These are phyloP conservation scores for Pichia nanzhaoensis DNA, from an alignment of 805 yeast genomes.

Conservation along the genomic window DNA sequence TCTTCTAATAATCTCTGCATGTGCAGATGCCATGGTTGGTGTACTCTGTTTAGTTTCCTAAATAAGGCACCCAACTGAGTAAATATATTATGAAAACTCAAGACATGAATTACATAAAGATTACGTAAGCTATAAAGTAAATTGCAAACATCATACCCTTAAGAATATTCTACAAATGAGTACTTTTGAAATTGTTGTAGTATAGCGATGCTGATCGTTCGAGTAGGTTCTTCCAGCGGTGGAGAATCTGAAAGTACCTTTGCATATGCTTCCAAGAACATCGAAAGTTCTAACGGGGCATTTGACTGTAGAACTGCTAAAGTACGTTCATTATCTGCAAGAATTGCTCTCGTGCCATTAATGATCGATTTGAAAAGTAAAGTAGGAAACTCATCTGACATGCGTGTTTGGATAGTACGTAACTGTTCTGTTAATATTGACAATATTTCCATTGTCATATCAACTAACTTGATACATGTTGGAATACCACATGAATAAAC, in stretches of 20 bases:
- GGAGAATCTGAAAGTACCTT: slow-evolving; percentile 1
- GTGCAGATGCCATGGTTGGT: slow-evolving; percentile 11
- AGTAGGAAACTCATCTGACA: slow-evolving; percentile 6
- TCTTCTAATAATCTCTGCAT: slow-evolving; percentile 9
- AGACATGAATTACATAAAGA: not conserved
- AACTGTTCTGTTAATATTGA: slow-evolving; percentile 22
- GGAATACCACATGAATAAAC: slow-evolving; percentile 55
- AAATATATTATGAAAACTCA: not conserved
- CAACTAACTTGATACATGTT: slow-evolving; percentile 39
- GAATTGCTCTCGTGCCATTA: slow-evolving; percentile 6
- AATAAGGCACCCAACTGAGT: not conserved
- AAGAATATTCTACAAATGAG: not conserved
- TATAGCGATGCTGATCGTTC: not conserved
- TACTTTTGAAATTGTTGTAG: slow-evolving; percentile 2
- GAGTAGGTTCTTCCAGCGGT: slow-evolving; percentile 1
- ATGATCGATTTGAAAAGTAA: slow-evolving; percentile 11
- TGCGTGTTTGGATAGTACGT: slow-evolving; percentile 1
- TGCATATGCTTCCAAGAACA: slow-evolving; percentile 1
- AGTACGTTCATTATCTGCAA: slow-evolving; percentile 9
- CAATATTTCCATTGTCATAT: slow-evolving; percentile 52
- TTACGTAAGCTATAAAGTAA: too few species aligned
- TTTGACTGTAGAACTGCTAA: slow-evolving; percentile 3
- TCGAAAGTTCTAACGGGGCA: not conserved
- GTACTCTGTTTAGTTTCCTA: not conserved
- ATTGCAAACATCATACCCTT: too few species aligned